phyloP scores from a whole-genome alignment of 2,329 filamentous ascomycete species.

The Rutstroemia sydowiana region DNA sequence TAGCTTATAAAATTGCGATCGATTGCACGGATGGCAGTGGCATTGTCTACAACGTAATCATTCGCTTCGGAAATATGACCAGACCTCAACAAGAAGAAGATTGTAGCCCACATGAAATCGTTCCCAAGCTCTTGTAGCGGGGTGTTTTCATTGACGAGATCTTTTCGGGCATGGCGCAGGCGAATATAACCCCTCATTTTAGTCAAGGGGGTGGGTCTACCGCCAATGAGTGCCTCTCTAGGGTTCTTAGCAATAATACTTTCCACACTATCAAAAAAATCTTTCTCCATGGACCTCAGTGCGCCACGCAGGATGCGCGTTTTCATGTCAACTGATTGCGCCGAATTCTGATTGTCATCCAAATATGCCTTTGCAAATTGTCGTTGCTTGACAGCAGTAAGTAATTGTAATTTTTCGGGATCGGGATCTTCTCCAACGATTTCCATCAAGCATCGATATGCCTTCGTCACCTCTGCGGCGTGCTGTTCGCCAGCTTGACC shows the following conservation, averaged over 20 bases:
- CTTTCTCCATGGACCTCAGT: conserved; percentile 69
- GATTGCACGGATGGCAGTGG: conserved; percentile 75
- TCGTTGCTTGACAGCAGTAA: conserved; percentile 64
- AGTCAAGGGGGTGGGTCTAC: conserved; percentile 78
- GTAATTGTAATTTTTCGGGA: conserved; percentile 49
- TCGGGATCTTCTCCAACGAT: conserved; percentile 68
- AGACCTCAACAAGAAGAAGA: conserved; percentile 84
- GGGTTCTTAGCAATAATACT: conserved; percentile 73
- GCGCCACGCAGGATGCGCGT: conserved; percentile 77
- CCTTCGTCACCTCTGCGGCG: conserved; percentile 68
- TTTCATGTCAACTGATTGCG: conserved; percentile 57
- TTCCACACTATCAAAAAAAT: conserved; percentile 74
- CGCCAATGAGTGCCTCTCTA: conserved; percentile 81
- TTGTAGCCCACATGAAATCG: conserved; percentile 87
- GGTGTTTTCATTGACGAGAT: conserved; percentile 73
- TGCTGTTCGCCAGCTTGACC: conserved; percentile 61
- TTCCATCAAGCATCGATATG: conserved; percentile 72
- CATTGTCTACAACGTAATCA: conserved; percentile 75
- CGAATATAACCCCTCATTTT: conserved; percentile 91
- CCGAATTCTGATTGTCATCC: conserved; percentile 62
- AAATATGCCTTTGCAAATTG: conserved; percentile 72
- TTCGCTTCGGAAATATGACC: conserved; percentile 80
- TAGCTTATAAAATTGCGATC: conserved; percentile 88
- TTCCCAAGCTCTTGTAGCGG: conserved; percentile 72
- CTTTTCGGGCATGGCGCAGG: conserved; percentile 69